Conservation (phyloP, 176 grass and related monocot genomes). For the Tillandsia fasciculata region DNA sequence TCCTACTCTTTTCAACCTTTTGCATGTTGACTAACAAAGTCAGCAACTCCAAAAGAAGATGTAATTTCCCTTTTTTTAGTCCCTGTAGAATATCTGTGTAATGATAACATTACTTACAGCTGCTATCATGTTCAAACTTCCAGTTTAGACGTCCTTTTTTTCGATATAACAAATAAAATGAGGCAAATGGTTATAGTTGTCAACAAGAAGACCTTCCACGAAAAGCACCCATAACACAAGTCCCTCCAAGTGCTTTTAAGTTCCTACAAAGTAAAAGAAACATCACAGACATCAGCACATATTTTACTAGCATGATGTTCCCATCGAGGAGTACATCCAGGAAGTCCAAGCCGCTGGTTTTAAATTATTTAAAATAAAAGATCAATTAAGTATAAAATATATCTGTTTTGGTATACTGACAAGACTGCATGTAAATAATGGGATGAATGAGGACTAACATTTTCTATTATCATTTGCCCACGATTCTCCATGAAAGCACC, state of each 20-base stretch:
- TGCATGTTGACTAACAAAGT: not conserved
- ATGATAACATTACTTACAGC: slow-evolving; percentile 21
- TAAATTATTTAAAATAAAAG: not conserved
- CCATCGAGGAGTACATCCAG: slow-evolving; percentile 5
- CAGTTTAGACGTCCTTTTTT: slow-evolving; percentile 71
- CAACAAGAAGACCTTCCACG: slow-evolving; percentile 30
- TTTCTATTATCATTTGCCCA: slow-evolving; percentile 29
- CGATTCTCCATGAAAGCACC: slow-evolving; percentile 19
- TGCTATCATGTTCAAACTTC: slow-evolving; percentile 45
- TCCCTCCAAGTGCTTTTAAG: slow-evolving; percentile 22
- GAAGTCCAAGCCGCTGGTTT: not conserved
- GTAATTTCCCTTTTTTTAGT: not conserved
- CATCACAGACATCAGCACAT: not conserved
- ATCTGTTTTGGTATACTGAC: not conserved
- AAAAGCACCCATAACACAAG: slow-evolving; percentile 26
- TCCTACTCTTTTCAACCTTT: not conserved
- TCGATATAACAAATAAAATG: slow-evolving; percentile 35
- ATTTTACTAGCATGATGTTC: not conserved
- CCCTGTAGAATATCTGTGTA: slow-evolving; percentile 22
- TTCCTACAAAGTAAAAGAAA: slow-evolving; percentile 24
- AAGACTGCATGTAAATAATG: not conserved
- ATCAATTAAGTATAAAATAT: not conserved
- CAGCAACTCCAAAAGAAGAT: not conserved
- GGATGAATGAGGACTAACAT: slow-evolving; percentile 26
- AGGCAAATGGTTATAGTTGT: slow-evolving; percentile 12